Base-by-base conservation (phyloP, 257 asterid species). In the Solanum chmielewskii region DNA sequence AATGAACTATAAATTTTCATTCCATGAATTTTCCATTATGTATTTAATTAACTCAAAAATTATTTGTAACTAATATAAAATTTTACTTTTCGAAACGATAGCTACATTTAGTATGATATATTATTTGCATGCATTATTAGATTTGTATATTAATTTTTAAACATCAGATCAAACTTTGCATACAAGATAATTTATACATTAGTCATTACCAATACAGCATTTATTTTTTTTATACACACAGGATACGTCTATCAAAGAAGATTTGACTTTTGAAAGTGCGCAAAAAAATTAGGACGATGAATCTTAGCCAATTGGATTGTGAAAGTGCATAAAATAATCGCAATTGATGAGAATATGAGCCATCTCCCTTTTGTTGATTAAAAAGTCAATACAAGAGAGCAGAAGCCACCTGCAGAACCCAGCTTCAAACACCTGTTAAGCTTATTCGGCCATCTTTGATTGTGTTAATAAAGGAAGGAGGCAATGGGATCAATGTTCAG, bases 401-500 rank as follows among this genome's bases (percentile, higher is more conserved):
- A 37, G 62, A 69, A 27, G 27, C 29, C 87, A 64, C 27, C 80
- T 42, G 80, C 89, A 68, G 64, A 60, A 76, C 85, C 89, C 47
- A 76, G 15, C 62, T 49, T 60, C 62, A 47, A 39, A 83, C 92
- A 87, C 91, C 85, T 87, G 27, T 52, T 60, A 12, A 39, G 44
- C 87, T 89, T 83, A 21, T 74, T 68, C 77, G 86, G 45, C 78
- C 89, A 86, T 82, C 82, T 13, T 68, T 70, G 18, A 3, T 29
- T 42, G 16, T 41, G 52, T 42, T 52, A 52, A 18, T 52, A 52
- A 52, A 60, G 76, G 89, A 20, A 35, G 31, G 44, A 23, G 10
- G 10, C 7, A 6, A 44, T 94, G 98, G 98, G 98, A 87, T 94
- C 97, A 49, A 1, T 89, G 20, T 84, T 95, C 78, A 94, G 98